These are phyloP conservation scores for Sicyos edulis DNA, from an alignment of 306 rosid genomes.

Conservation along the genomic window DNA sequence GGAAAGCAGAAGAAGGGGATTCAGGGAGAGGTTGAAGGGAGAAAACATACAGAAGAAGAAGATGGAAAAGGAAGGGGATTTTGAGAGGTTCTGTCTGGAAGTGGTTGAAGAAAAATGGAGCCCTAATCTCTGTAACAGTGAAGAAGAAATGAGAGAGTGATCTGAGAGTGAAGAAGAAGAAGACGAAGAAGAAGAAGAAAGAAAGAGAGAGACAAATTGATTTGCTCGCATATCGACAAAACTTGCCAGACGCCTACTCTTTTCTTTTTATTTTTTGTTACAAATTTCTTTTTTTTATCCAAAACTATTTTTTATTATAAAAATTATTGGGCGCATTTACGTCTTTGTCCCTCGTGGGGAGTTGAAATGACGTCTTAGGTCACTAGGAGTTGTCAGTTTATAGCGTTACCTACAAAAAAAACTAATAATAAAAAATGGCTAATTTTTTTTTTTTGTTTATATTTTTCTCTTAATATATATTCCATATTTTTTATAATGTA, in stretches of 20 bases:
- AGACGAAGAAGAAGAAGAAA: neutral
- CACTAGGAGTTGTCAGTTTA: too few species aligned
- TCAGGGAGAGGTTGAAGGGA: neutral
- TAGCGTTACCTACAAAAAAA: too few species aligned
- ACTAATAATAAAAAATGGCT: too few species aligned
- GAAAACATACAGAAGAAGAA: neutral
- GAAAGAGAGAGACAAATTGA: conserved; percentile 3
- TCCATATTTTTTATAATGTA: too few species aligned
- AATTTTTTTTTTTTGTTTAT: too few species aligned
- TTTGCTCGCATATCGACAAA: conserved; percentile 18
- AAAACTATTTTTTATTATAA: too few species aligned
- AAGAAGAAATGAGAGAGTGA: neutral
- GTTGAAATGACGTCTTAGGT: conserved; percentile 46
- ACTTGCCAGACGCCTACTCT: neutral
- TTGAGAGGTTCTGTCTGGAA: too few species aligned
- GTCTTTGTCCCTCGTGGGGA: conserved; percentile 57
- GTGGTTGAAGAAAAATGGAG: neutral
- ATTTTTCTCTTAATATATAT: too few species aligned
- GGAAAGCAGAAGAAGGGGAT: neutral
- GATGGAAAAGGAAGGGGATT: neutral
- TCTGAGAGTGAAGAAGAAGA: neutral
- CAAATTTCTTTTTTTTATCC: too few species aligned
- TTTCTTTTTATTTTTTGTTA: neutral
- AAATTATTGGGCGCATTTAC: conserved; percentile 81
- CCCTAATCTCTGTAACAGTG: neutral